Evolutionary conservation across 495 filamentous ascomycete genomes (phyloP), one percentile per base, ranked within the genome.

Genomic region (Penicillium parvum): DNA sequence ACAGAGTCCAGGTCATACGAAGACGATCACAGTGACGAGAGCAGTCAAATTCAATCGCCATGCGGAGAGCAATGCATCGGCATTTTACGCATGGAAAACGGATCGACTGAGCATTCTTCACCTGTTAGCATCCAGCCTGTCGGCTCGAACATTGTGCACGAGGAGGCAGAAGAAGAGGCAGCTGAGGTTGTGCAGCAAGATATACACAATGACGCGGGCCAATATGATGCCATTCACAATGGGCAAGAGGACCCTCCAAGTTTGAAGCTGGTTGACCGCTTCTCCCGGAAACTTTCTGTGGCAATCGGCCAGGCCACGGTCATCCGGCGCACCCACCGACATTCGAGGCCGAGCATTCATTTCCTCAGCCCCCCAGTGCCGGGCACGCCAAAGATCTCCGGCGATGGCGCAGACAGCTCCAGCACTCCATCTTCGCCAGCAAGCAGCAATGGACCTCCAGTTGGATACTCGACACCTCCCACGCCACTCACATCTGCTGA

Each of bases 261-360:
- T 38, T 36, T 61, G 17, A 65, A 54, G 32, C 55, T 75, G 12
- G 55, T 66, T 37, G 56, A 65, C 32, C 68, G 72, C 20, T 51
- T 81, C 12, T 69, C 74, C 2, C 66, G 65, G 25, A 79, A 66
- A 46, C 34, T 81, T 14, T 80, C 76, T 0, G 55, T 59, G 8
- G 60, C 72, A 3, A 71, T 81, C 45, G 69, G 69, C 0, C 67
- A 72, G 19, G 68, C 72, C 14, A 82, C 78, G 10, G 71, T 81
- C 3, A 71, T 82, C 28, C 76, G 68, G 36, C 74, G 75, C 9
- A 61, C 67, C 0, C 63, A 72, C 42, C 53, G 72, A 8, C 61
- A 62, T 10, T 47, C 64, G 11, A 66, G 74, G 30, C 74, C 73
- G 5, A 72, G 60, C 30, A 54, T 74, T 18, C 55, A 47, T 26